A percentile compares a stretch with the other conserved stretches of the same genome.
Conservation (phyloP, 1,284 basidiomycete species). For the Hymenochaete sp. region DNA sequence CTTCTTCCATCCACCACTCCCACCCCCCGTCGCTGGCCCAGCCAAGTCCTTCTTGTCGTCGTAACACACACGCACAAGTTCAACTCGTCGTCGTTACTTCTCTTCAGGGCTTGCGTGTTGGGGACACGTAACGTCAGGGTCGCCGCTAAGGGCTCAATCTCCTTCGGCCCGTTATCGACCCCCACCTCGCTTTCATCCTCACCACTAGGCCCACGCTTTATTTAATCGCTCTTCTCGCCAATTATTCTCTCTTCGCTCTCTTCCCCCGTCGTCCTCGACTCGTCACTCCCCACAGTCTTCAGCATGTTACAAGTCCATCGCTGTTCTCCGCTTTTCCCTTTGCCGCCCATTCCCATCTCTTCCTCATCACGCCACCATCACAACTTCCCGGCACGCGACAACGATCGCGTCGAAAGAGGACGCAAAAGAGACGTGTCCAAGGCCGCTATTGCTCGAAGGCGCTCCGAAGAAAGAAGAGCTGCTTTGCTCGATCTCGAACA, state of each 20-base stretch:
- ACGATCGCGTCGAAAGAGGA: constrained; percentile 33
- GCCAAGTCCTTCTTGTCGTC: no score
- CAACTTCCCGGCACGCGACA: no score
- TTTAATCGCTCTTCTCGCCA: not conserved
- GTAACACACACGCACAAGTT: no score
- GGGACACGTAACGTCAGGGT: no score
- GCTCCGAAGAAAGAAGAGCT: constrained; percentile 37
- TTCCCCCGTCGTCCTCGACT: not conserved
- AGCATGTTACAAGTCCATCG: constrained; percentile 14
- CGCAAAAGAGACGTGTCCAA: constrained; percentile 40
- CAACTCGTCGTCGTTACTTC: no score
- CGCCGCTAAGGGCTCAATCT: not conserved
- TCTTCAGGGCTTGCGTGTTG: no score
- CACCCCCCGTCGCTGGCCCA: constrained; percentile 92
- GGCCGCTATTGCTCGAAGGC: constrained; percentile 40
- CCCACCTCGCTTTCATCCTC: not conserved
- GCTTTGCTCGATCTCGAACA: constrained; percentile 4
- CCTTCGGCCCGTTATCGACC: constrained; percentile 1
- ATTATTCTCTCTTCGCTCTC: not conserved
- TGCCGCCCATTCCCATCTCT: not conserved
- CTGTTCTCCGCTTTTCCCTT: not conserved
- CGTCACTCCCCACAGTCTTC: not conserved
- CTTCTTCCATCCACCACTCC: no score
- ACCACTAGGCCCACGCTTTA: not conserved
- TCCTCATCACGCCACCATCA: constrained; percentile 6